Base-by-base conservation (phyloP, 768 basidiomycete species). In the Arthromyces matolae region DNA sequence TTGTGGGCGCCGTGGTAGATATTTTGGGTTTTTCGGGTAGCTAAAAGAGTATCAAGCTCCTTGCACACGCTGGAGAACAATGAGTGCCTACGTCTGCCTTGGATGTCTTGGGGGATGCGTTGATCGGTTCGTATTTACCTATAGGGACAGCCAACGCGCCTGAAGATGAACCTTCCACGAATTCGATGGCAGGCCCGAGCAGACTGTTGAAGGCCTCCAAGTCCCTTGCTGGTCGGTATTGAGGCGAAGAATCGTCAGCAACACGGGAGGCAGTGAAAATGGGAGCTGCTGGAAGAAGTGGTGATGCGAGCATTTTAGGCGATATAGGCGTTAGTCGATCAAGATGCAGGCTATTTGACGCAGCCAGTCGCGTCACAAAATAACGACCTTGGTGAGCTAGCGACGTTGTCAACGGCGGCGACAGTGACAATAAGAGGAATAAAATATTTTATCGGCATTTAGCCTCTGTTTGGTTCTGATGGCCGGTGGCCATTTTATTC, bases 91-190 rank as follows among this genome's bases (percentile, higher is more conserved):
- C 82, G 60, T 79, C 78, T 49, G 66, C 57, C 55, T 75, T 75
- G 40, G 67, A 53, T 20, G 71, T 61, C 60, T 79, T 79, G 13
- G 85, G 79, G 16, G 79, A 75, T 36, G 71, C 78, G 54, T 91
- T 92, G 62, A 92, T 89, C 22, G 89, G 84, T 53, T 87, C 80
- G 61, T 90, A 92, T 64, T 84, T 89, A 34, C 82, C 81, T 56
- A 86, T 85, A 20, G 79, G 77, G 5, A 86, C 75, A 36, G 83
- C 83, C 27, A 89, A 68, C 12, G 81, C 69, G 2, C 87, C 87
- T 35, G 87, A 81, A 12, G 89, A 90, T 3, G 89, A 90, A 18
- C 89, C 89, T 62, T 91, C 89, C 42, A 90, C 70, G 44, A 91
- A 91, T 63, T 91, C 89, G 50, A 91, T 75, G 14, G 84, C 79